Conservation (phyloP, 371 early-diverging fungal genomes). For the Mucor mucedo region DNA sequence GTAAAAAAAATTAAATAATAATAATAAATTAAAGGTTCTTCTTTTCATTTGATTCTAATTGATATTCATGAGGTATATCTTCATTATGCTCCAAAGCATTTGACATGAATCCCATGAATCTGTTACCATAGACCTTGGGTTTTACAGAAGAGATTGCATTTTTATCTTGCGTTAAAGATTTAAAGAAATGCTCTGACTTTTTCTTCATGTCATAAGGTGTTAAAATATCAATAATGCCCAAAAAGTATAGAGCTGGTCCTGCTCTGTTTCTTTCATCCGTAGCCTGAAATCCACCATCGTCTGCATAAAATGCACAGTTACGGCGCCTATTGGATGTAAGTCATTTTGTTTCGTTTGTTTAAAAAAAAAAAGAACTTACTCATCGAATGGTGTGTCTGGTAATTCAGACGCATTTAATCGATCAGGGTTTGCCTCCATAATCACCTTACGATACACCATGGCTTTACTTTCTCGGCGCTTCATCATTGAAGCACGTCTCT, state of each 20-base stretch:
- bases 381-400: slow-evolving; percentile 51
- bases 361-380: slow-evolving; percentile 33
- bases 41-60: slow-evolving; percentile 16
- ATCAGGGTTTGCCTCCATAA: slow-evolving; percentile 73
- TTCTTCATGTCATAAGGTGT: slow-evolving; percentile 93
- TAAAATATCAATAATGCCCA: slow-evolving; percentile 97
- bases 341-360: neutral
- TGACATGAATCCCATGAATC: slow-evolving; percentile 67
- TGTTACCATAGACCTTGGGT: slow-evolving; percentile 81
- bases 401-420: slow-evolving; percentile 60
- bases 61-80: slow-evolving; percentile 41
- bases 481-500: slow-evolving; percentile 45
- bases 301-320: slow-evolving; percentile 83
- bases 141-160: slow-evolving; percentile 90
- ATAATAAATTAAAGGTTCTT: slow-evolving; percentile 1
- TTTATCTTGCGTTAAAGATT: slow-evolving; percentile 80
- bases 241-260: slow-evolving; percentile 79
- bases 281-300: slow-evolving; percentile 89
- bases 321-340: slow-evolving; percentile 52
- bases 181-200: slow-evolving; percentile 88
- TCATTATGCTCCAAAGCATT: slow-evolving; percentile 35
- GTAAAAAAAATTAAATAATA: too few species aligned
- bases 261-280: slow-evolving; percentile 75
- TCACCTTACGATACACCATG: slow-evolving; percentile 71
- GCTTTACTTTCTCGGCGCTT: slow-evolving; percentile 66